These are phyloP conservation scores for Symbiodinium pilosum DNA, from an alignment of 73 alveolate species.

Conservation along the genomic window DNA sequence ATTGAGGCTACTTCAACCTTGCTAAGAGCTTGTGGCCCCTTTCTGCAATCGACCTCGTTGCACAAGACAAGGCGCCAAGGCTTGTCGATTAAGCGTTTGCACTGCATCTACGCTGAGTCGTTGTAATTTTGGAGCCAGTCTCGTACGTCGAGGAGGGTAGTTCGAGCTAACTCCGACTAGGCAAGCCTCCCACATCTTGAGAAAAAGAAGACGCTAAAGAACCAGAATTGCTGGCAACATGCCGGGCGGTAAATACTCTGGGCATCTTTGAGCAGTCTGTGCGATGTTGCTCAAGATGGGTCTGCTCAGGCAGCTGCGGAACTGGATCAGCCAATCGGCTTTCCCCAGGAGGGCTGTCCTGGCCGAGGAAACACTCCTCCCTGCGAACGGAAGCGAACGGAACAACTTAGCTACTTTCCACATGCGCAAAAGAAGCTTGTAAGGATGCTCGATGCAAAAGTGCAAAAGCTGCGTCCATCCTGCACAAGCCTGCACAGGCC, in stretches of 20 bases:
- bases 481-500: no score
- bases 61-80: background rate
- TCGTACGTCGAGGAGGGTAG: background rate
- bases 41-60: background rate
- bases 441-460: no score
- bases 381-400: no score
- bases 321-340: conserved; percentile 17
- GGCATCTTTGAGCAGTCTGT: background rate
- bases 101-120: no score
- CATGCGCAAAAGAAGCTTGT: no score
- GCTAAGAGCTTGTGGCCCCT: background rate
- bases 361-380: background rate
- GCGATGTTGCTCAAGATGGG: background rate
- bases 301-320: background rate
- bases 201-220: background rate
- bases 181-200: background rate
- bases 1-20: background rate
- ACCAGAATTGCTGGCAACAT: background rate
- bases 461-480: no score
- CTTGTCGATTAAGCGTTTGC: no score
- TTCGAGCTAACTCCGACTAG: background rate
- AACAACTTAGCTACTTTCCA: no score
- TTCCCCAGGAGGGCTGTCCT: conserved; percentile 15
- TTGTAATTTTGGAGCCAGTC: background rate
- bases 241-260: background rate